These are phyloP conservation scores for Eleusine indica DNA, from an alignment of 176 grass and related monocot genomes.

Conservation along the genomic window DNA sequence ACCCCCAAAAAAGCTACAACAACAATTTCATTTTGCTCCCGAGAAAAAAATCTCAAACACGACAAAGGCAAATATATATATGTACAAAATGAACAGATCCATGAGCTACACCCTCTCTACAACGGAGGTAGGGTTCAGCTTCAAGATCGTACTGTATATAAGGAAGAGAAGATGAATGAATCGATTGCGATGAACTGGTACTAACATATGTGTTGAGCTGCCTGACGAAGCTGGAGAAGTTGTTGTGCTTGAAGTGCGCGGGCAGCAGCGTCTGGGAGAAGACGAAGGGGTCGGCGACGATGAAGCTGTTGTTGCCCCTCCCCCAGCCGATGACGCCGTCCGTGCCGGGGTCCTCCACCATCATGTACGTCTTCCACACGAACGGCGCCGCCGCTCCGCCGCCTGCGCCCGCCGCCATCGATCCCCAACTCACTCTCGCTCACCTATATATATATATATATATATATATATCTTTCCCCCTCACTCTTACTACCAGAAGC, in stretches of 20 bases:
- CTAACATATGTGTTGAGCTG: constrained; percentile 90
- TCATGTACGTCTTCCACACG: constrained; percentile 81
- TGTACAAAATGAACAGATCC: neutral
- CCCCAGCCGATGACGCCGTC: constrained; percentile 72
- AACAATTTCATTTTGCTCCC: no score
- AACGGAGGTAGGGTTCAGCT: neutral
- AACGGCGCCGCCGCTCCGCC: constrained; percentile 57
- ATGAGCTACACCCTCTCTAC: neutral
- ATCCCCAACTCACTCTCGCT: neutral
- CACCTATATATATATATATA: no score
- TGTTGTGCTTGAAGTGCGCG: constrained; percentile 88
- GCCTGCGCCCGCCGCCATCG: neutral
- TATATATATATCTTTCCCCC: neutral
- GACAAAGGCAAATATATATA: no score
- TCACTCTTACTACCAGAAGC: neutral
- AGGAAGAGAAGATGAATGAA: neutral
- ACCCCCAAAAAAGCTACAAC: no score
- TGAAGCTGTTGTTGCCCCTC: constrained; percentile 66
- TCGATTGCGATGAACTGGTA: neutral
- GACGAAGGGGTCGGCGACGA: constrained; percentile 74
- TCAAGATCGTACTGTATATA: neutral
- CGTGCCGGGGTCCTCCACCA: constrained; percentile 73
- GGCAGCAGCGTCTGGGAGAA: constrained; percentile 75
- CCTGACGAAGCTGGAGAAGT: constrained; percentile 94
- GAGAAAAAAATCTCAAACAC: no score